Conservation (phyloP, 345 rosid genomes). For the Theobroma cacao region DNA sequence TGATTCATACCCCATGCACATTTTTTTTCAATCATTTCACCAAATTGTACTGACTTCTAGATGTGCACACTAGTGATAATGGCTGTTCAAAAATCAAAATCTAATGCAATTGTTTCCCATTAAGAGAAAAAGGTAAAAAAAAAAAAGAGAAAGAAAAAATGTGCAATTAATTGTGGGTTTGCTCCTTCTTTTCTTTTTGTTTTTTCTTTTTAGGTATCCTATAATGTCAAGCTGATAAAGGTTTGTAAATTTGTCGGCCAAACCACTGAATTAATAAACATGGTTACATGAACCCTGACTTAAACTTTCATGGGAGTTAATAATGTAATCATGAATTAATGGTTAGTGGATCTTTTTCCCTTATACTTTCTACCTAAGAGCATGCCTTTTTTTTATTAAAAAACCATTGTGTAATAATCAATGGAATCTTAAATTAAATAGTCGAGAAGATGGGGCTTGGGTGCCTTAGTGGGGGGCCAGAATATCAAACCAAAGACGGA, state of each 20-base stretch:
- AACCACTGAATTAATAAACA: not conserved
- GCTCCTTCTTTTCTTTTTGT: not conserved
- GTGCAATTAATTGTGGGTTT: not conserved
- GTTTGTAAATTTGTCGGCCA: slow-evolving; percentile 5
- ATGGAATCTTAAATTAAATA: slow-evolving; percentile 14
- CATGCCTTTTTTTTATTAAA: slow-evolving; percentile 10
- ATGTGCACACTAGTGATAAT: too few species aligned
- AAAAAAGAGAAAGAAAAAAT: not conserved
- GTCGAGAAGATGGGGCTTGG: not conserved
- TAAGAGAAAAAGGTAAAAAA: not conserved
- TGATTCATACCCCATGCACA: not conserved
- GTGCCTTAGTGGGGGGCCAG: slow-evolving; percentile 10
- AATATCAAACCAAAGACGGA: slow-evolving; percentile 25
- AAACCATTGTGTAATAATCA: not conserved
- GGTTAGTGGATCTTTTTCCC: slow-evolving; percentile 13
- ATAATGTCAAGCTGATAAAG: slow-evolving; percentile 9
- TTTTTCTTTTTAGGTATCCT: slow-evolving; percentile 3
- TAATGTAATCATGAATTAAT: slow-evolving; percentile 25
- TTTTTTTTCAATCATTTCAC: not conserved
- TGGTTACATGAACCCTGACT: not conserved
- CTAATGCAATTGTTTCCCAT: not conserved
- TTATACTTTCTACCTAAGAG: not conserved
- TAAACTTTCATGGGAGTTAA: slow-evolving; percentile 4
- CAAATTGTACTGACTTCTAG: not conserved
- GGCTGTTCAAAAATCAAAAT: not conserved